phyloP scores from a whole-genome alignment of 305 asterid species.

The Fraxinus dipetala region DNA sequence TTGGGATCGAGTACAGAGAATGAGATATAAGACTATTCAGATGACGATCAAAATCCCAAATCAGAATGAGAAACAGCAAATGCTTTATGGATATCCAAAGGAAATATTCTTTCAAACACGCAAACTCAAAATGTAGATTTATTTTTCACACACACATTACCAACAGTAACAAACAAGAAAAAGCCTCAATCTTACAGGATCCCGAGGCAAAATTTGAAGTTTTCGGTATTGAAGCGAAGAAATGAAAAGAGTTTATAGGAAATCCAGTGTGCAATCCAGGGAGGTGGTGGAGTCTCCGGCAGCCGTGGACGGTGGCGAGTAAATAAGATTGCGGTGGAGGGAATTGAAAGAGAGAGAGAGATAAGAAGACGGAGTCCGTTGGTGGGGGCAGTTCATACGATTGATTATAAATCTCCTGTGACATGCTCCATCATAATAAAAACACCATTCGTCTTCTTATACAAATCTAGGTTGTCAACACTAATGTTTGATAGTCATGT shows the following conservation, averaged over 20 bases:
- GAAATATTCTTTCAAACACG: slow-evolving; percentile 4
- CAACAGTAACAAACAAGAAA: neutral
- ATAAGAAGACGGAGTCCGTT: slow-evolving; percentile 22
- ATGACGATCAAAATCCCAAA: slow-evolving; percentile 26
- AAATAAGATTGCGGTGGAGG: slow-evolving; percentile 4
- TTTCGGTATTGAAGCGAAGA: neutral
- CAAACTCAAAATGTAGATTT: slow-evolving; percentile 7
- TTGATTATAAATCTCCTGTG: neutral
- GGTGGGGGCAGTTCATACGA: neutral
- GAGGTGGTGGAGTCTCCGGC: slow-evolving; percentile 25
- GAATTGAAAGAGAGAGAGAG: slow-evolving; percentile 17
- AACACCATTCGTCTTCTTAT: neutral
- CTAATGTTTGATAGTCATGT: no score
- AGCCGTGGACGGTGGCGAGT: slow-evolving; percentile 27
- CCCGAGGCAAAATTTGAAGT: slow-evolving; percentile 22
- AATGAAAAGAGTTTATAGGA: slow-evolving; percentile 2
- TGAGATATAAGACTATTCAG: neutral
- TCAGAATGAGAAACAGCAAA: slow-evolving; percentile 17
- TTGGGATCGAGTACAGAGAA: slow-evolving; percentile 20
- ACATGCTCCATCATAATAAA: neutral
- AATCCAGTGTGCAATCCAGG: slow-evolving; percentile 29
- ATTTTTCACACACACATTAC: slow-evolving; percentile 22
- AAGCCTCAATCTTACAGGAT: slow-evolving; percentile 38
- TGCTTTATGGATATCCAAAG: slow-evolving; percentile 21
- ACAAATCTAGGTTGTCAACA: neutral